Base-by-base conservation (phyloP, 352 stramenopile species). In the Phytophthora lateralis region DNA sequence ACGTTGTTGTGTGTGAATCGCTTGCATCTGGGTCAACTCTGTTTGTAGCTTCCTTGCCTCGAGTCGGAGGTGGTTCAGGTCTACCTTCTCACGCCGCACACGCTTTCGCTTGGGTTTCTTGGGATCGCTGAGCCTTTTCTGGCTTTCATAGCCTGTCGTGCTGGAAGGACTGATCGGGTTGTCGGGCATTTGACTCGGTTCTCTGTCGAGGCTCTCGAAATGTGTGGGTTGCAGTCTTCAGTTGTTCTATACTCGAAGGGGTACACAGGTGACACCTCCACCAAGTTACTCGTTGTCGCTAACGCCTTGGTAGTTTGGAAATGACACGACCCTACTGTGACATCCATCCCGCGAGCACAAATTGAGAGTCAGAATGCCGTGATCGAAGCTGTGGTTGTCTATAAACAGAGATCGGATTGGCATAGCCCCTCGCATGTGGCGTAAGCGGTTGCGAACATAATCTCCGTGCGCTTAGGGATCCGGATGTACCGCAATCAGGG, bases 1-100 rank as follows among this genome's bases (percentile, higher is more conserved):
- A 18, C 18, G 11, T 4, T 18, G 24, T 3, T 24, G 15, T 24
- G 12, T 30, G 17, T 35, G 21, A 35, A 45, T 17, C 10, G 20
- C 29, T 34, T 32, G 17, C 1, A 66, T 50, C 24, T 66, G 50
- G 2, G 20, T 17, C 11, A 76, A 38, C 35, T 68, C 57, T 32
- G 48, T 38, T 43, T 77, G 59, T n/a, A 80, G 56, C 21, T 69
- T 65, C 20, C 35, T 27, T 15, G 63, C 45, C 14, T 71, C 60
- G 6, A 56, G 24, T 2, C 71, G 55, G 17, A 80, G 49, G 29
- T 63, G 56, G 14, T 75, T 44, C 4, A 80, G 48, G 50, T 80
- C 60, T 1, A 72, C 30, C 24, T 60, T 60, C 34, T 68, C 51
- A n/a, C 44, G 45, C 3, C 52, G 60, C 21, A 63, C 38, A 10